phyloP scores from a whole-genome alignment of 495 filamentous ascomycete genomes.

The Penicillium dipodomyicola region DNA sequence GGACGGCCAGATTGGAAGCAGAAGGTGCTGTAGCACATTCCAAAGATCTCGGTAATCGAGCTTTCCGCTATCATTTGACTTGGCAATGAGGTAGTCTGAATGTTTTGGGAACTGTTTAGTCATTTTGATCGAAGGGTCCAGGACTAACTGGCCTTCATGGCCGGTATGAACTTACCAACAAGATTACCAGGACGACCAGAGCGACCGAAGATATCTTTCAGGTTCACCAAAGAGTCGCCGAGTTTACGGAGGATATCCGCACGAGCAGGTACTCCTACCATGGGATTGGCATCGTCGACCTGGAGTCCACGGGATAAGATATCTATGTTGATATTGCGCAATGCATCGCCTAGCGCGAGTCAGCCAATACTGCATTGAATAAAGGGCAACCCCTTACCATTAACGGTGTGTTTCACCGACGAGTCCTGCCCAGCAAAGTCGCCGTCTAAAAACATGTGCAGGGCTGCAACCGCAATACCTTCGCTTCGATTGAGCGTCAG shows the following conservation, averaged over 20 bases:
- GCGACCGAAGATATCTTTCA: slow-evolving; percentile 50
- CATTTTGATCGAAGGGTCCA: slow-evolving; percentile 1
- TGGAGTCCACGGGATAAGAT: slow-evolving; percentile 37
- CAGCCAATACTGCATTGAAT: not conserved
- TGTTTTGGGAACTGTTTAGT: not conserved
- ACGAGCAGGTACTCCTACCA: slow-evolving; percentile 50
- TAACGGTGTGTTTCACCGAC: slow-evolving; percentile 22
- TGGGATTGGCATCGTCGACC: slow-evolving; percentile 47
- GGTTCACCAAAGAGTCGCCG: slow-evolving; percentile 44
- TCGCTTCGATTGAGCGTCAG: slow-evolving; percentile 52
- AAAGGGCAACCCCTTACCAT: slow-evolving; percentile 23
- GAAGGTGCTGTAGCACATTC: slow-evolving; percentile 48
- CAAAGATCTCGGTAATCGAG: slow-evolving; percentile 45
- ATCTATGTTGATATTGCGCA: slow-evolving; percentile 18
- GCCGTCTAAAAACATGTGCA: slow-evolving; percentile 58
- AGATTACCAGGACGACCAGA: slow-evolving; percentile 54
- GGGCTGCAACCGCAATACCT: slow-evolving; percentile 56
- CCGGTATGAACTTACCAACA: slow-evolving; percentile 41
- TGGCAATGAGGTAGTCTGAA: slow-evolving; percentile 49
- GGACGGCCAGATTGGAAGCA: slow-evolving; percentile 54
- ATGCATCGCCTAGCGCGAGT: slow-evolving; percentile 15
- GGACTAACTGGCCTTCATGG: not conserved
- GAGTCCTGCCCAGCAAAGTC: slow-evolving; percentile 36
- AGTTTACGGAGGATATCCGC: slow-evolving; percentile 49
- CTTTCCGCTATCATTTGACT: slow-evolving; percentile 8